A percentile compares a stretch with the other conserved stretches of the same genome.
Evolutionary conservation across 2,329 filamentous ascomycete species (phyloP).

Genomic region (Claviceps fusiformis): DNA sequence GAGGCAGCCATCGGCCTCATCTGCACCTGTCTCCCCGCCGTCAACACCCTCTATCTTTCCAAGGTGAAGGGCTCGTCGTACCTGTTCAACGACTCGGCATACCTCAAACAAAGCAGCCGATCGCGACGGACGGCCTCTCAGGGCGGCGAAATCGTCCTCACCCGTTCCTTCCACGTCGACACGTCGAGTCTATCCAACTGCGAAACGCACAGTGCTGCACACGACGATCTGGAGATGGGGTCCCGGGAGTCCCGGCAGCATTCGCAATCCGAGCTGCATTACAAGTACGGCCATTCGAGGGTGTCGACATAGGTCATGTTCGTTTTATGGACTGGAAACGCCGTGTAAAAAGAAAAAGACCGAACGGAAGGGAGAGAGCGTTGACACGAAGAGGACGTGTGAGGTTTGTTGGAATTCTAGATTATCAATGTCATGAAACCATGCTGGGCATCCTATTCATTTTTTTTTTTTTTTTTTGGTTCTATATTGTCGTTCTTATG

Average conservation of each 20-base stretch:
- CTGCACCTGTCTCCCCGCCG: constrained; percentile 18
- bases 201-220: constrained; percentile 7
- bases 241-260: constrained; percentile 3
- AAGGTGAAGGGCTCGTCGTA: constrained; percentile 9
- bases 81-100: too few relatives aligned
- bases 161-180: constrained; percentile 16
- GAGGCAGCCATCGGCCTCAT: constrained; percentile 19
- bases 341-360: too few relatives aligned
- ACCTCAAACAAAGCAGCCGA: constrained; percentile 10
- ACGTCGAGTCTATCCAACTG: constrained; percentile 9
- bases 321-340: background rate
- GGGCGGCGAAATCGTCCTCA: constrained; percentile 17
- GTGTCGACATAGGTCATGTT: background rate
- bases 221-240: constrained; percentile 13
- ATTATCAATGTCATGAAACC: too few relatives aligned
- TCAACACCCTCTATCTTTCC: constrained; percentile 11
- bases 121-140: constrained; percentile 1
- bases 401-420: too few relatives aligned
- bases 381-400: too few relatives aligned
- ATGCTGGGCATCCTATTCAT: too few relatives aligned
- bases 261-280: background rate
- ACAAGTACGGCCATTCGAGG: background rate
- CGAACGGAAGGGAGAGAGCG: too few relatives aligned
- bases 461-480: too few relatives aligned
- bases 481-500: too few relatives aligned